phyloP scores from a whole-genome alignment of 116 monocot genomes.

The Trichopus zeylanicus region DNA sequence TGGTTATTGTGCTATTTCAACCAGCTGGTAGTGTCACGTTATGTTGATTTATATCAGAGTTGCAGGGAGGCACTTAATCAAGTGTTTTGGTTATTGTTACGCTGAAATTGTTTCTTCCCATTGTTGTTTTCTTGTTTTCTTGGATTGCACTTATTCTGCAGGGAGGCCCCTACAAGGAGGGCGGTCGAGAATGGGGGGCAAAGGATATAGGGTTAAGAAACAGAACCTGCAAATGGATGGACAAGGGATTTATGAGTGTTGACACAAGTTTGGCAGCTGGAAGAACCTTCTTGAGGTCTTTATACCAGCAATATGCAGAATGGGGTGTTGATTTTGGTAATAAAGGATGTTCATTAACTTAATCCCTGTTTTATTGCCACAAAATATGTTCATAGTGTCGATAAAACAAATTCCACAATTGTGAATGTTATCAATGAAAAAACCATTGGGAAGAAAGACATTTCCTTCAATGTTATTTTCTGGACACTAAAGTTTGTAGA shows the following conservation, averaged over 20 bases:
- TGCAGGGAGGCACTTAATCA: neutral
- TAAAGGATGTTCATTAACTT: too few species aligned
- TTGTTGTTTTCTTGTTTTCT: neutral
- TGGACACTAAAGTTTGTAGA: too few species aligned
- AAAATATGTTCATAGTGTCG: too few species aligned
- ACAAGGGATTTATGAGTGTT: slow-evolving; percentile 89
- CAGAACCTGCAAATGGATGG: slow-evolving; percentile 75
- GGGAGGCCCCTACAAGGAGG: slow-evolving; percentile 45
- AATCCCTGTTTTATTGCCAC: too few species aligned
- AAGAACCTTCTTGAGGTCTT: slow-evolving; percentile 70
- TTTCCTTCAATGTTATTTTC: slow-evolving; percentile 1
- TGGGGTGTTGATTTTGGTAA: slow-evolving; percentile 98
- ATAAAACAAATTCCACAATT: too few species aligned
- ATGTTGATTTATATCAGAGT: neutral
- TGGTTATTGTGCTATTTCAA: neutral
- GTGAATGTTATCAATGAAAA: too few species aligned
- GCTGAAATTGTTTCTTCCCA: neutral
- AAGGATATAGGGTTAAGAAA: slow-evolving; percentile 57
- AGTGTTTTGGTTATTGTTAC: neutral
- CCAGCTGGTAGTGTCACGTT: neutral
- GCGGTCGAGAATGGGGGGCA: slow-evolving; percentile 36
- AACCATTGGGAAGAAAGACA: too few species aligned
- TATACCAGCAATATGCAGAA: slow-evolving; percentile 73
- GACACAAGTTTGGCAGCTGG: slow-evolving; percentile 66
- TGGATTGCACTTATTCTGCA: slow-evolving; percentile 4